A percentile compares a stretch with the other conserved stretches of the same genome.
Evolutionary conservation across 805 yeast species (phyloP).

Genomic region (Lipomyces orientalis): DNA sequence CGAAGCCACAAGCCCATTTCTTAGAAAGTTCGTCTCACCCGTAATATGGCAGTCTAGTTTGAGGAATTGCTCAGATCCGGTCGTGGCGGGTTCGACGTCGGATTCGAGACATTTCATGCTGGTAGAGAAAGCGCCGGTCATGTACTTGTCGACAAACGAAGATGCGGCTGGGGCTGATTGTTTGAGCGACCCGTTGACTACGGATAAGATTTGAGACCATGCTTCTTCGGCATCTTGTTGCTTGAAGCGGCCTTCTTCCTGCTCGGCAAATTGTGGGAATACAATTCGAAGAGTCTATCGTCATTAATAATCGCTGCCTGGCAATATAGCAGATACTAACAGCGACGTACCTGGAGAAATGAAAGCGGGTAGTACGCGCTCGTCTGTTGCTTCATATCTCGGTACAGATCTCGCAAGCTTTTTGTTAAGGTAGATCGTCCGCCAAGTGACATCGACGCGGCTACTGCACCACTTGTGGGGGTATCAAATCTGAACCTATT

Average conservation of each 20-base stretch:
- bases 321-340: not conserved
- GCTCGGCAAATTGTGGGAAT: constrained; percentile 90
- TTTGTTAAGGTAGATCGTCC: constrained; percentile 44
- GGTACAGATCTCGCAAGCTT: constrained; percentile 44
- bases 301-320: constrained; percentile 8
- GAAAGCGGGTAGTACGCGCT: constrained; percentile 69
- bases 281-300: constrained; percentile 53
- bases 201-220: constrained; percentile 73
- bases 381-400: constrained; percentile 43
- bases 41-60: constrained; percentile 91
- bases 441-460: not conserved
- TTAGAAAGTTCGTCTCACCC: constrained; percentile 81
- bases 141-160: constrained; percentile 57
- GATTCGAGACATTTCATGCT: constrained; percentile 65
- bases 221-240: constrained; percentile 99
- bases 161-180: constrained; percentile 48
- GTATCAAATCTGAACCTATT: not conserved
- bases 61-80: constrained; percentile 61
- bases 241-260: constrained; percentile 69
- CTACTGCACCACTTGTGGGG: constrained; percentile 1
- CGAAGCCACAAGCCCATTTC: constrained; percentile 80
- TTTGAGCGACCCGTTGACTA: constrained; percentile 28
- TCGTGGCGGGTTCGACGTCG: constrained; percentile 54
- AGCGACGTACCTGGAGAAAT: constrained; percentile 52
- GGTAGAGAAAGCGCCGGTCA: constrained; percentile 69